These are phyloP conservation scores for Skeletonema marinoi DNA, from an alignment of 108 stramenopile species.

Conservation along the genomic window DNA sequence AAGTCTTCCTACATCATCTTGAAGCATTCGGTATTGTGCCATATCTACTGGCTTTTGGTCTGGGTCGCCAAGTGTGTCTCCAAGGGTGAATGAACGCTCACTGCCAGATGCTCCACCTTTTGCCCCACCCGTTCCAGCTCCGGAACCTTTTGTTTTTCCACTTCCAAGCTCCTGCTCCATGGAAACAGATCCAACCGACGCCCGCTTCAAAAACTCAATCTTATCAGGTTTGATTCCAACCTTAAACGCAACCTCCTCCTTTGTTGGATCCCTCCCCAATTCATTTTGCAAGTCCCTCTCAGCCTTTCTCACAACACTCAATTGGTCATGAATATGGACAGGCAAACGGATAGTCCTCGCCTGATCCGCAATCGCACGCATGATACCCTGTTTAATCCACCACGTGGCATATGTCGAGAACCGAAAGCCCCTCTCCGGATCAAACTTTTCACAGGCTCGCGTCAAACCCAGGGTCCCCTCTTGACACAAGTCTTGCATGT, in stretches of 20 bases:
- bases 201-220: constrained; percentile 79
- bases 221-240: constrained; percentile 72
- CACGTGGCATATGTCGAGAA: constrained; percentile 98
- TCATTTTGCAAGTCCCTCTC: constrained; percentile 70
- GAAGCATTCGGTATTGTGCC: constrained; percentile 81
- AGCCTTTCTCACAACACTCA: constrained; percentile 67
- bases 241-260: constrained; percentile 68
- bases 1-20: constrained; percentile 77
- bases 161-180: constrained; percentile 77
- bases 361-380: constrained; percentile 94
- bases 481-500: constrained; percentile 91
- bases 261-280: constrained; percentile 78
- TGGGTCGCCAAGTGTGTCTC: constrained; percentile 77
- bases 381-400: constrained; percentile 97
- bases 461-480: constrained; percentile 95
- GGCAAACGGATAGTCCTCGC: constrained; percentile 91
- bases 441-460: constrained; percentile 95
- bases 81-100: constrained; percentile 61
- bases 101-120: constrained; percentile 49
- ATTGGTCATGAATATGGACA: constrained; percentile 90
- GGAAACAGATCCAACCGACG: constrained; percentile 69
- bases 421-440: constrained; percentile 91
- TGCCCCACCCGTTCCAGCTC: constrained; percentile 68
- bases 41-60: constrained; percentile 82
- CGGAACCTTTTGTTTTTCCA: constrained; percentile 77